phyloP scores from a whole-genome alignment of 2,329 filamentous ascomycete species.

The Rugonectria rugulosa region DNA sequence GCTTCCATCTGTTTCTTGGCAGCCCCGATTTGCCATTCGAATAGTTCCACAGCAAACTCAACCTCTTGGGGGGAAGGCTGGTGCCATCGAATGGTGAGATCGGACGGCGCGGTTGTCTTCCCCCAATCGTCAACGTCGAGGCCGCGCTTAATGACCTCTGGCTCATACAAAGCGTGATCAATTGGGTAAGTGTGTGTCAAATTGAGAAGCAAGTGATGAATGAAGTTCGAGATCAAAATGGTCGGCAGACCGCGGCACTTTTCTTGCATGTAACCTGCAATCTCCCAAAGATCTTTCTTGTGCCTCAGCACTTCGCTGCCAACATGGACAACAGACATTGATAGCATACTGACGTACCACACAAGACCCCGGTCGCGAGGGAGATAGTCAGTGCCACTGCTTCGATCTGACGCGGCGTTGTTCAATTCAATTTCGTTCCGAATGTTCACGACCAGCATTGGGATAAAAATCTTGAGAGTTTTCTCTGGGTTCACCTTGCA shows the following conservation, averaged over 20 bases:
- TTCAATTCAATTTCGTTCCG: slow-evolving; percentile 97
- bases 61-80: slow-evolving; percentile 81
- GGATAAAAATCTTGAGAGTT: slow-evolving; percentile 87
- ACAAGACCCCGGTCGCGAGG: slow-evolving; percentile 91
- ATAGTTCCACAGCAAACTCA: slow-evolving; percentile 87
- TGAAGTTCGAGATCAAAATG: slow-evolving; percentile 96
- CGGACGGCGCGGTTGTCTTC: slow-evolving; percentile 73
- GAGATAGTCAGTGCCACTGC: slow-evolving; percentile 90
- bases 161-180: slow-evolving; percentile 88
- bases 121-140: slow-evolving; percentile 86
- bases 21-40: slow-evolving; percentile 80
- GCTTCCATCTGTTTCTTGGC: slow-evolving; percentile 78
- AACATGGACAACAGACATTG: slow-evolving; percentile 98
- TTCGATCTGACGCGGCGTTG: slow-evolving; percentile 91
- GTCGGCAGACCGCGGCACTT: slow-evolving; percentile 93
- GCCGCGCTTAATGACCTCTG: slow-evolving; percentile 73
- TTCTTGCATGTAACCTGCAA: slow-evolving; percentile 95
- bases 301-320: slow-evolving; percentile 89
- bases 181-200: slow-evolving; percentile 93
- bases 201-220: slow-evolving; percentile 94
- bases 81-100: slow-evolving; percentile 91
- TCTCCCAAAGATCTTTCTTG: slow-evolving; percentile 86
- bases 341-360: slow-evolving; percentile 96
- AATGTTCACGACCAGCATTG: slow-evolving; percentile 89
- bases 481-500: slow-evolving; percentile 97